These are phyloP conservation scores for Hypoxylon sp. DNA, from an alignment of 2,329 filamentous ascomycete genomes.

Conservation along the genomic window DNA sequence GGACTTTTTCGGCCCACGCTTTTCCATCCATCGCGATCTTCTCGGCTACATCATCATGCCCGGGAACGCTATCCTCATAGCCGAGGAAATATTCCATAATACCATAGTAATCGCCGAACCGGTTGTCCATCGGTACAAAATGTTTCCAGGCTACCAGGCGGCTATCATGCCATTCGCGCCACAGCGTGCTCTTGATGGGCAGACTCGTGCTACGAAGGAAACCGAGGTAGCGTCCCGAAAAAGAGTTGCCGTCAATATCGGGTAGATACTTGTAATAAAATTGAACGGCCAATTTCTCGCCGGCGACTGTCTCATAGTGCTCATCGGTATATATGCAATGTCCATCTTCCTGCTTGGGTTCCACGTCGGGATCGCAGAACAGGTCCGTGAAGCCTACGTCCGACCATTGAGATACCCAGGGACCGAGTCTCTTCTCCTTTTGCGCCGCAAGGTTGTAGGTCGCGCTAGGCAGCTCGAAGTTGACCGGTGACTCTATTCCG, in stretches of 20 bases:
- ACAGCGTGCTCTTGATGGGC: constrained; percentile 84
- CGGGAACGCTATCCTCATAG: constrained; percentile 60
- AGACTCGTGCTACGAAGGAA: constrained; percentile 79
- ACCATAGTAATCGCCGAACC: constrained; percentile 79
- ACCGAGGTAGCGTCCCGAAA: constrained; percentile 76
- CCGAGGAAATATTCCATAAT: constrained; percentile 83
- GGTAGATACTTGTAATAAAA: constrained; percentile 78
- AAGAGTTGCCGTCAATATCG: constrained; percentile 83
- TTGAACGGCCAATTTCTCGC: constrained; percentile 65
- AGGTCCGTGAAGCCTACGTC: constrained; percentile 70
- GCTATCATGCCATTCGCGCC: constrained; percentile 85
- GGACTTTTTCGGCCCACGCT: constrained; percentile 77
- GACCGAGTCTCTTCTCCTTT: constrained; percentile 60
- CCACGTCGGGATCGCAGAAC: constrained; percentile 60
- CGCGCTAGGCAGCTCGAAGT: constrained; percentile 68
- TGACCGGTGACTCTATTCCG: constrained; percentile 60
- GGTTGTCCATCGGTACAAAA: constrained; percentile 84
- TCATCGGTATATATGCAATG: constrained; percentile 65
- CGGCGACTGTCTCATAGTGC: constrained; percentile 60
- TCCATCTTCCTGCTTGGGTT: constrained; percentile 55
- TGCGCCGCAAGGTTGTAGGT: constrained; percentile 65
- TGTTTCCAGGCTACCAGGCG: constrained; percentile 83
- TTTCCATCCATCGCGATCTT: constrained; percentile 76
- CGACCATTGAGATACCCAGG: constrained; percentile 66
- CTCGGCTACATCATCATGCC: constrained; percentile 71